Evolutionary conservation across 805 yeast species (phyloP).

Genomic region (Hemisphaericaspora nanyangensis): DNA sequence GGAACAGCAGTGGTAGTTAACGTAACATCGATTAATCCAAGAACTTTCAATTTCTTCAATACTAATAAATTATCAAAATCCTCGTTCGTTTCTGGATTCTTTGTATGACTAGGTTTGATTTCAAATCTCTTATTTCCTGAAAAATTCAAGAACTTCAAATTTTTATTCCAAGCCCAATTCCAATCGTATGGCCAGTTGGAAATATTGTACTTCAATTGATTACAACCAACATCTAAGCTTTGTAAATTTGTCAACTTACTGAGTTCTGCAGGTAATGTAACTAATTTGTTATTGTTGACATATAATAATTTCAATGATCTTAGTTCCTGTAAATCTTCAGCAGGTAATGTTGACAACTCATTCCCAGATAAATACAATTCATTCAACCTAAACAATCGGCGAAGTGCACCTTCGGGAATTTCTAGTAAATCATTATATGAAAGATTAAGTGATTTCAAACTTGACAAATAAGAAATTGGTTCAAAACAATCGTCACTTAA

Average conservation of each 20-base stretch:
- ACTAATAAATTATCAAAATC: conserved; percentile 65
- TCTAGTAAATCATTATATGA: conserved; percentile 84
- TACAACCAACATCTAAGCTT: conserved; percentile 86
- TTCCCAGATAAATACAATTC: conserved; percentile 83
- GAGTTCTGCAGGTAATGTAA: conserved; percentile 84
- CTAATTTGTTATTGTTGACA: conserved; percentile 80
- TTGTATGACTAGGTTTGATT: conserved; percentile 62
- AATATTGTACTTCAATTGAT: conserved; percentile 84
- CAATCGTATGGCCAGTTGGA: conserved; percentile 95
- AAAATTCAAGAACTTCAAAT: conserved; percentile 75
- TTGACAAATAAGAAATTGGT: conserved; percentile 53
- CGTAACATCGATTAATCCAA: conserved; percentile 95
- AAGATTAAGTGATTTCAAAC: conserved; percentile 63
- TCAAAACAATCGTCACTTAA: conserved; percentile 75
- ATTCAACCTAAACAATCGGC: conserved; percentile 51
- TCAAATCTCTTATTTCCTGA: conserved; percentile 93
- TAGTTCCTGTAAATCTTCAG: conserved; percentile 74
- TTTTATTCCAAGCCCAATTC: conserved; percentile 90
- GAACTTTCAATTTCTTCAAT: conserved; percentile 61
- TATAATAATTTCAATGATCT: conserved; percentile 55
- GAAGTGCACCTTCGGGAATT: conserved; percentile 69
- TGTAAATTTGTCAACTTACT: conserved; percentile 61
- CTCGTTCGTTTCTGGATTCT: conserved; percentile 52
- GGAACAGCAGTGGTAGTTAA: conserved; percentile 85
- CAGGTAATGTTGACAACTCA: conserved; percentile 69